These are phyloP conservation scores for Torrubiellomyces zombiae DNA, from an alignment of 2,329 filamentous ascomycete species.

Conservation along the genomic window DNA sequence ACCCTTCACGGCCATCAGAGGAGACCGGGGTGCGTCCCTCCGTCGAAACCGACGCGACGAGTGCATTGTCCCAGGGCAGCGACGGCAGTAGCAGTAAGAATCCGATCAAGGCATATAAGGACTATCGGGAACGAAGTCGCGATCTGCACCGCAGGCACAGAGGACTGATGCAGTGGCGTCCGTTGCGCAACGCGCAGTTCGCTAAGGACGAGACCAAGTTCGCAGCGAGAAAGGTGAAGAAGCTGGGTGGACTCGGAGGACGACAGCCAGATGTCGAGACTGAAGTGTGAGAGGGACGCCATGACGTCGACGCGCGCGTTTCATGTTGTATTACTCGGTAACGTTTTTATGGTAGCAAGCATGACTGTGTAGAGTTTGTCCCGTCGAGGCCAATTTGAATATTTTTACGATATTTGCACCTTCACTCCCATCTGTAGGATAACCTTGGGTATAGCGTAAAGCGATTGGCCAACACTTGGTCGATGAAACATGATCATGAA, in stretches of 20 bases:
- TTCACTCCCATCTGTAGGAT: too few relatives aligned
- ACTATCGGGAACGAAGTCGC: slow-evolving; percentile 51
- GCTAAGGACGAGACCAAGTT: slow-evolving; percentile 76
- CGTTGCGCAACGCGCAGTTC: slow-evolving; percentile 71
- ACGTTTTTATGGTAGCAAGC: too few relatives aligned
- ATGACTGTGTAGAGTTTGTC: too few relatives aligned
- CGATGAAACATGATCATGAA: too few relatives aligned
- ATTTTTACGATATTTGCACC: too few relatives aligned
- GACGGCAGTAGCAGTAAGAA: slow-evolving; percentile 27
- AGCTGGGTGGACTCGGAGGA: slow-evolving; percentile 61
- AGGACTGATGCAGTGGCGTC: slow-evolving; percentile 90
- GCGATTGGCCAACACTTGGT: too few relatives aligned
- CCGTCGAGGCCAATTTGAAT: too few relatives aligned
- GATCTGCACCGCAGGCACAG: slow-evolving; percentile 73
- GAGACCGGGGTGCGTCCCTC: slow-evolving; percentile 17
- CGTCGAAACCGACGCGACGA: slow-evolving; percentile 22
- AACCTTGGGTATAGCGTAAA: too few relatives aligned
- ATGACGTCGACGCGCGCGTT: slow-evolving; percentile 3
- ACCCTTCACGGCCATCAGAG: slow-evolving; percentile 12
- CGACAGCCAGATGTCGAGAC: slow-evolving; percentile 82
- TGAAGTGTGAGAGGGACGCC: slow-evolving; percentile 30
- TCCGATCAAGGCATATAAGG: slow-evolving; percentile 40
- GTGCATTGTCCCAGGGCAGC: slow-evolving; percentile 13
- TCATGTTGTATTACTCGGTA: neutral
- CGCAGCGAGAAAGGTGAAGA: slow-evolving; percentile 58